Base-by-base conservation (phyloP, 2,329 filamentous ascomycete genomes). In the Colletotrichum karsti region DNA sequence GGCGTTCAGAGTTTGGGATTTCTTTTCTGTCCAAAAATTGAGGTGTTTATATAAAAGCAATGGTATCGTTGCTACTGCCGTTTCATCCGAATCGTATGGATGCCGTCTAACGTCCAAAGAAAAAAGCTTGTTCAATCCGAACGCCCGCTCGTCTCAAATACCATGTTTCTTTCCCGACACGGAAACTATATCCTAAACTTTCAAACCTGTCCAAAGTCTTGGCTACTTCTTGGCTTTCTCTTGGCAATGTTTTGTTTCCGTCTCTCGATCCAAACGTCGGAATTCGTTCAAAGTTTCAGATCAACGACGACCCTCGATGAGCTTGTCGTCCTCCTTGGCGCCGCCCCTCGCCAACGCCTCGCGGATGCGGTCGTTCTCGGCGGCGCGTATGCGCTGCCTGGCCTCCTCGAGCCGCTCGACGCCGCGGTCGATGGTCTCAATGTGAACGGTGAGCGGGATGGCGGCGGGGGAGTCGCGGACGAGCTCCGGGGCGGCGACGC, bases 391-490 rank as follows among this genome's bases (percentile, higher is more conserved):
- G 69, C 88, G 86, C 44, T 86, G 84, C 67, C 92, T 84, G 51
- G 90, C 89, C 22, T 81, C 79, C 76, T 93, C 90, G 68, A 96
- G 80, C 70, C 93, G 84, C 77, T 94, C 91, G 1, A 95, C 88
- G 0, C 92, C 91, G 54, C 88, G 82, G 64, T 92, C 85, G 69
- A 96, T 94, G 63, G 89, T 90, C 72, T 93, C 90, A 42, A 96
- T 90, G 75, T 96, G 92, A 44, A 93, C 90, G 56, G 87, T 86
- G 5, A 96, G 81, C 3, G 92, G 92, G 9, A 93, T 83, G 28
- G 83, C 80, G 4, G 73, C 77, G 20, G 73, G 73, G 7, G 81
- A 80, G 26, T 83, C 85, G 2, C 85, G 85, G 10, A 90, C 73
- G 9, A 91, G 77, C 70, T 90, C 90, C 0, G 93, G 92, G 63